Percentiles rank a stretch among this genome's conserved stretches.
Evolutionary conservation across 148 eudicot genomes (phyloP).

Genomic region (Camellia japonica): DNA sequence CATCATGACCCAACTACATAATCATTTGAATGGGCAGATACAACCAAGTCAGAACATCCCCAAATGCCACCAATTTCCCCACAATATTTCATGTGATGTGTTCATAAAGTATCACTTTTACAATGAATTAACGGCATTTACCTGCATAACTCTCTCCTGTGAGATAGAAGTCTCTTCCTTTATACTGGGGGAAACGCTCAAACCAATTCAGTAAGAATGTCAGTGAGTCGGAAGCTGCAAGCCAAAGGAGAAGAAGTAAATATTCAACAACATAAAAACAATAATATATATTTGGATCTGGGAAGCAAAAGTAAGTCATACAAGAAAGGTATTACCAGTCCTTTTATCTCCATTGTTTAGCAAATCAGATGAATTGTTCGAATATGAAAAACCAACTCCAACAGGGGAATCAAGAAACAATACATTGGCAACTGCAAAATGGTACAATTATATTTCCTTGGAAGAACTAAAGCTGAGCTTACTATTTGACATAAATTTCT

Average conservation of each 20-base stretch:
- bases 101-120: not conserved
- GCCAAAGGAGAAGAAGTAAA: conserved; percentile 14
- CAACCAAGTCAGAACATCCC: not conserved
- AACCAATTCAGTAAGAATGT: conserved; percentile 70
- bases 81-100: not conserved
- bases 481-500: not conserved
- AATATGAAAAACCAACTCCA: conserved; percentile 94
- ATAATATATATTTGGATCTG: not conserved
- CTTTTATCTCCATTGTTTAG: conserved; percentile 77
- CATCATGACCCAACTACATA: not conserved
- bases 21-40: not conserved
- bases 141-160: conserved; percentile 97
- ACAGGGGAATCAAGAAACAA: conserved; percentile 87
- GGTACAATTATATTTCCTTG: not conserved
- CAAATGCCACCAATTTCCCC: not conserved
- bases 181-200: conserved; percentile 87
- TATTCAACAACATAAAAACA: not conserved
- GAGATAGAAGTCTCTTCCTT: conserved; percentile 80
- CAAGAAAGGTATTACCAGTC: conserved; percentile 48
- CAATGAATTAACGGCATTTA: conserved; percentile 20
- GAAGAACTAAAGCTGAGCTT: not conserved
- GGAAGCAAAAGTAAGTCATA: not conserved
- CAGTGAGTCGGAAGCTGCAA: conserved; percentile 75
- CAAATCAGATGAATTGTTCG: conserved; percentile 78
- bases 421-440: conserved; percentile 79